phyloP scores from a whole-genome alignment of 345 rosid genomes.

The Bretschneidera sinensis region DNA sequence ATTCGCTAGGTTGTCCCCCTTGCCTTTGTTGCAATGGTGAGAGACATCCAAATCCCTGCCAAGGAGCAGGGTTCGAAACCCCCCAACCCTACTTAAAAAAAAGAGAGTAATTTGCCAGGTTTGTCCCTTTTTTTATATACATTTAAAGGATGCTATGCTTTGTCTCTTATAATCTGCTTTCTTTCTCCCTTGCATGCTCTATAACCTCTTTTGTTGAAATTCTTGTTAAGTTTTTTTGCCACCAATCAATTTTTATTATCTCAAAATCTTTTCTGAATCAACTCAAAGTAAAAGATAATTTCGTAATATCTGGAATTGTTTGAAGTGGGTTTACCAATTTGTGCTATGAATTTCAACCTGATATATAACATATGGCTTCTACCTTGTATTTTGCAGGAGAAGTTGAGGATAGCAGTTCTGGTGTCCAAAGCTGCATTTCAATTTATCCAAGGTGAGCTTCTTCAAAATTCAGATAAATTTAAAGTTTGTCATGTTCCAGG shows the following conservation, averaged over 20 bases:
- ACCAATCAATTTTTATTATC: too few relatives aligned
- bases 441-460: slow-evolving; percentile 45
- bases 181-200: background rate
- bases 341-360: background rate
- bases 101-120: too few relatives aligned
- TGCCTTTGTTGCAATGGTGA: too few relatives aligned
- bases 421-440: slow-evolving; percentile 79
- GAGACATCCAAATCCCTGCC: too few relatives aligned
- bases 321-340: background rate
- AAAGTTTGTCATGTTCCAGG: background rate
- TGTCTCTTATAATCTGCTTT: too few relatives aligned
- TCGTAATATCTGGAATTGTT: background rate
- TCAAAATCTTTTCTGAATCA: too few relatives aligned
- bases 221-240: background rate
- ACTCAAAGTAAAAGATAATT: too few relatives aligned
- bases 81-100: too few relatives aligned
- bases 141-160: too few relatives aligned
- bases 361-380: background rate
- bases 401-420: slow-evolving; percentile 63
- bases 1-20: too few relatives aligned
- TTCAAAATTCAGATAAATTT: background rate
- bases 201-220: background rate
- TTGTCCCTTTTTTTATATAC: too few relatives aligned
- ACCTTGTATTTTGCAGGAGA: slow-evolving; percentile 40
- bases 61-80: too few relatives aligned